These are phyloP conservation scores for Floccularia luteovirens DNA, from an alignment of 768 basidiomycete genomes.

Conservation along the genomic window DNA sequence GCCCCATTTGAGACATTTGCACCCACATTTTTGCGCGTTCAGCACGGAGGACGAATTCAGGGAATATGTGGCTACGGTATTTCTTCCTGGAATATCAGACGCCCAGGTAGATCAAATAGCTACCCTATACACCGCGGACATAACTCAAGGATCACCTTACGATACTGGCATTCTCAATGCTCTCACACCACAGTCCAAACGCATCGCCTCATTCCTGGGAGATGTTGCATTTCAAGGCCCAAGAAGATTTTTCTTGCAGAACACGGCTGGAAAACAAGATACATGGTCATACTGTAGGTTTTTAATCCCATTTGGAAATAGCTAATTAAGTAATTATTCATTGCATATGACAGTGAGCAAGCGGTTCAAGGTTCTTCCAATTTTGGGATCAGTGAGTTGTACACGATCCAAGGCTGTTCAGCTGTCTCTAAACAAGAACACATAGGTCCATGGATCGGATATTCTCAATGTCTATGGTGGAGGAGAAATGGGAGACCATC, in stretches of 20 bases:
- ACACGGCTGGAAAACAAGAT: conserved; percentile 24
- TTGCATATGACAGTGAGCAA: conserved; percentile 29
- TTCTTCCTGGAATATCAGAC: conserved; percentile 21
- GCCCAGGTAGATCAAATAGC: conserved; percentile 20
- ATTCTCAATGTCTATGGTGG: conserved; percentile 30
- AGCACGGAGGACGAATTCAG: conserved; percentile 17
- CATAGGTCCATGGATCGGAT: conserved; percentile 35
- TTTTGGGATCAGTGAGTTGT: conserved; percentile 34
- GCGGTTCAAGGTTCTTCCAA: conserved; percentile 31
- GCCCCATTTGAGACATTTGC: not conserved
- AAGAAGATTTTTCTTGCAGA: conserved; percentile 35
- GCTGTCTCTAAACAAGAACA: not conserved
- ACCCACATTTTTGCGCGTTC: not conserved
- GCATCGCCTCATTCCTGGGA: conserved; percentile 40
- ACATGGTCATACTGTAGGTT: conserved; percentile 33
- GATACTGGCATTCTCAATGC: conserved; percentile 36
- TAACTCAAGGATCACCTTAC: conserved; percentile 43
- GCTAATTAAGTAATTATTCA: not conserved
- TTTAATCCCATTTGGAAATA: not conserved
- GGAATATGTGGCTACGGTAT: conserved; percentile 15
- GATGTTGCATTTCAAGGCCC: conserved; percentile 45
- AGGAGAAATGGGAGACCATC: conserved; percentile 35
- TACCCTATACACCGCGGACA: conserved; percentile 28
- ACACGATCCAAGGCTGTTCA: not conserved
- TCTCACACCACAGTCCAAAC: conserved; percentile 37